phyloP scores from a whole-genome alignment of 2,329 filamentous ascomycete species.

The Bipolaris oryzae region DNA sequence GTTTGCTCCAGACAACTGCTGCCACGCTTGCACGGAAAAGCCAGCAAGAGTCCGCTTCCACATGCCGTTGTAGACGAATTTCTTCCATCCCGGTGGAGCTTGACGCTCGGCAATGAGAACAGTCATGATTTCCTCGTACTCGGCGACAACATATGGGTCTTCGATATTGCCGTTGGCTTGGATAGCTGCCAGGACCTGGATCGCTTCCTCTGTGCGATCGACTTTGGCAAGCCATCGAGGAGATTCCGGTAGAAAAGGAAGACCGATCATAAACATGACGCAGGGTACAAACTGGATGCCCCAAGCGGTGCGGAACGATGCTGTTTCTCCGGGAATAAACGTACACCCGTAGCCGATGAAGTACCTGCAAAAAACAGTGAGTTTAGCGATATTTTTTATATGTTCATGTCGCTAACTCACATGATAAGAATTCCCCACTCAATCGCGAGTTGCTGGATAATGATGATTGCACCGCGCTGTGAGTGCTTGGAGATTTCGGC shows the following conservation, averaged over 20 bases:
- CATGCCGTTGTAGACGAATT: conserved; percentile 74
- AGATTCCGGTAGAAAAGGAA: conserved; percentile 57
- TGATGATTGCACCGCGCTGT: conserved; percentile 69
- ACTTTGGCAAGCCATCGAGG: conserved; percentile 55
- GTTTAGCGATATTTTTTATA: not conserved
- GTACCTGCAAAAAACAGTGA: conserved; percentile 41
- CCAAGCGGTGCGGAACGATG: conserved; percentile 47
- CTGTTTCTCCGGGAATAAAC: conserved; percentile 36
- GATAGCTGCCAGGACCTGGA: conserved; percentile 50
- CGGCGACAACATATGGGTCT: conserved; percentile 68
- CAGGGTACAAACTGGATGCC: conserved; percentile 48
- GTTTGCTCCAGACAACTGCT: conserved; percentile 79
- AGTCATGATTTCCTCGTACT: conserved; percentile 74
- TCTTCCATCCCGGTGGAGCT: conserved; percentile 72
- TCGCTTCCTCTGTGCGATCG: conserved; percentile 53
- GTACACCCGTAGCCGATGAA: conserved; percentile 46
- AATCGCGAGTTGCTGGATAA: conserved; percentile 76
- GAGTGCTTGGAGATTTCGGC: conserved; percentile 67
- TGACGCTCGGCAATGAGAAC: conserved; percentile 74
- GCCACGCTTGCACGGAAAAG: conserved; percentile 77
- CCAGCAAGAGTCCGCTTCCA: conserved; percentile 74
- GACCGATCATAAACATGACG: conserved; percentile 52
- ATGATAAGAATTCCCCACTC: conserved; percentile 63
- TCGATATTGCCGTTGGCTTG: conserved; percentile 65
- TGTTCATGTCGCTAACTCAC: conserved; percentile 12